phyloP scores from a whole-genome alignment of 2,329 filamentous ascomycete genomes.

The Ramularia collo-cygni region DNA sequence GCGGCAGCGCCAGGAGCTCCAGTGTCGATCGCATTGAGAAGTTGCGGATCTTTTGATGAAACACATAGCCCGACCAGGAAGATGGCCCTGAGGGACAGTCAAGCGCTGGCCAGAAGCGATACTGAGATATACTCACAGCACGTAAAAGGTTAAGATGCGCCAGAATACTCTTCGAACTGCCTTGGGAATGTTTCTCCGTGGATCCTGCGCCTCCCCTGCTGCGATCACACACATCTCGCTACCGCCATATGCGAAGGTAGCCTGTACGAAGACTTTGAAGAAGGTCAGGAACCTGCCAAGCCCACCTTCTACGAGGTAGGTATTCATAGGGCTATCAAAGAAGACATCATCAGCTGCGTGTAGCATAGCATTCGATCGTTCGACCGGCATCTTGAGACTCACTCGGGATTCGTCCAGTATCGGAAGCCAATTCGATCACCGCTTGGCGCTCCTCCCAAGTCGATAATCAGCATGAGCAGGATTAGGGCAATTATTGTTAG shows the following conservation, averaged over 20 bases:
- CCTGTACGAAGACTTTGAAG: slow-evolving; percentile 12
- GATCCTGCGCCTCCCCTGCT: slow-evolving; percentile 41
- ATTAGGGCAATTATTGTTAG: slow-evolving; percentile 44
- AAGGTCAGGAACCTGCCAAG: slow-evolving; percentile 18
- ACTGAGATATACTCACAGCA: too few relatives aligned
- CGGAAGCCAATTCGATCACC: slow-evolving; percentile 45
- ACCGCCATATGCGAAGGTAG: slow-evolving; percentile 12
- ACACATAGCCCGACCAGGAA: slow-evolving; percentile 44
- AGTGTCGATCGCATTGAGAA: slow-evolving; percentile 28
- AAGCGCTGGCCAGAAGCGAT: too few relatives aligned
- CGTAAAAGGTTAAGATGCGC: slow-evolving; percentile 28
- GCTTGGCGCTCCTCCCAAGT: slow-evolving; percentile 49
- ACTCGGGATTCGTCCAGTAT: slow-evolving; percentile 41
- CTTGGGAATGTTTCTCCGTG: slow-evolving; percentile 18
- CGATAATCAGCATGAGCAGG: slow-evolving; percentile 48
- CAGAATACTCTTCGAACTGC: slow-evolving; percentile 21
- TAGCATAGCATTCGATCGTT: too few relatives aligned
- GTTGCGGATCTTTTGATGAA: slow-evolving; percentile 22
- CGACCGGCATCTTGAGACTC: too few relatives aligned
- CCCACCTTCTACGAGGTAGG: too few relatives aligned
- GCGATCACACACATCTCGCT: slow-evolving; percentile 49
- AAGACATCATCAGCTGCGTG: too few relatives aligned
- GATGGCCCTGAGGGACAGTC: too few relatives aligned
- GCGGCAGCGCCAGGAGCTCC: slow-evolving; percentile 42
- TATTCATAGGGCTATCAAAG: too few relatives aligned